These are phyloP conservation scores for Stereocaulon alpinum DNA, from an alignment of 495 filamentous ascomycete species.

Conservation along the genomic window DNA sequence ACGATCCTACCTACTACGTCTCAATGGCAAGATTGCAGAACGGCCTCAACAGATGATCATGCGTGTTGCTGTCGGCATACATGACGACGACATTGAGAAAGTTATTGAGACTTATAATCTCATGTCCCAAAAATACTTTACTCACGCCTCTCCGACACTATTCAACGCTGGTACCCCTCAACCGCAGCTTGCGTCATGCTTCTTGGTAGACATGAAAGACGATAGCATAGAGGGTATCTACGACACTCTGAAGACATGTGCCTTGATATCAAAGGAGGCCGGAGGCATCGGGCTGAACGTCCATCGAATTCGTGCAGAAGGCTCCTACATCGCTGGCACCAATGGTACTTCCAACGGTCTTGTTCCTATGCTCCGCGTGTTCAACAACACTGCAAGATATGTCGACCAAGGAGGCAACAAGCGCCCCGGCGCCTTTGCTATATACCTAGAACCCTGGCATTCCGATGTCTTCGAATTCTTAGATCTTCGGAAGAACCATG, in stretches of 20 bases:
- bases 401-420: conserved; percentile 99
- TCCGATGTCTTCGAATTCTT: conserved; percentile 95
- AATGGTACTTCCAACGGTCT: conserved; percentile 97
- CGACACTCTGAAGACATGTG: conserved; percentile 96
- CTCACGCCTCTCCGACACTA: conserved; percentile 91
- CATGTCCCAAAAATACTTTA: conserved; percentile 97
- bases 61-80: conserved; percentile 95
- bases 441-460: conserved; percentile 99
- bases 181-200: conserved; percentile 91
- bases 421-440: conserved; percentile 94
- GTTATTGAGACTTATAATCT: conserved; percentile 95
- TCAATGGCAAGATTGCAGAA: conserved; percentile 89
- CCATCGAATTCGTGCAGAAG: conserved; percentile 90
- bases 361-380: conserved; percentile 94
- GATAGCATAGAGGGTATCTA: conserved; percentile 99
- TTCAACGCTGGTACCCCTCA: conserved; percentile 96
- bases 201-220: conserved; percentile 96
- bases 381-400: conserved; percentile 97
- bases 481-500: conserved; percentile 97
- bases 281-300: conserved; percentile 94
- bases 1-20: conserved; percentile 88
- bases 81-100: conserved; percentile 86
- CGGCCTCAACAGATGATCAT: conserved; percentile 98
- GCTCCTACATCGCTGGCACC: conserved; percentile 93
- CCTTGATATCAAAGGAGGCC: conserved; percentile 98